Evolutionary conservation across 106 monocot species (phyloP).

Genomic region (Cymbidium sinense): DNA sequence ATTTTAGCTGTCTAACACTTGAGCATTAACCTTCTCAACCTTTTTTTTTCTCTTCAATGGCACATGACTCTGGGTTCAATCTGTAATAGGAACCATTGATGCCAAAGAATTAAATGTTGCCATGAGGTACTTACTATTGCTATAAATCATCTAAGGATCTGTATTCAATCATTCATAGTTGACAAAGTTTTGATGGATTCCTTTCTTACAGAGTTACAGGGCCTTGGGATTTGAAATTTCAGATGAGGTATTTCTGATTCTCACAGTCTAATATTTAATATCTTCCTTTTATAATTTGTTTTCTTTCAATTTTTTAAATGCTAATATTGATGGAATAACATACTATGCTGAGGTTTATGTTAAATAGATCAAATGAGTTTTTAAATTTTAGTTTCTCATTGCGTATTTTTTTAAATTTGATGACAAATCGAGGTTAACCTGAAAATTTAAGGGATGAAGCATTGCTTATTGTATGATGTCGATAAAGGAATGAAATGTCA

Average conservation of each 20-base stretch:
- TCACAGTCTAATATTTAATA: background rate
- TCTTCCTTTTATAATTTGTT: background rate
- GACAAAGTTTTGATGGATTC: background rate
- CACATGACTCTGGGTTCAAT: constrained; percentile 5
- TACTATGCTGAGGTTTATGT: background rate
- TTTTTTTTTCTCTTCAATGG: background rate
- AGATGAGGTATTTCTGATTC: constrained; percentile 45
- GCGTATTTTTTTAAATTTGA: background rate
- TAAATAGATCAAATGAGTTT: background rate
- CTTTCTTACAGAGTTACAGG: constrained; percentile 73
- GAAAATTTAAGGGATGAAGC: too few species aligned
- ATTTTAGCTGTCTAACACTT: background rate
- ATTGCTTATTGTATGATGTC: too few species aligned
- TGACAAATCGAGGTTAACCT: background rate
- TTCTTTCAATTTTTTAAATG: background rate
- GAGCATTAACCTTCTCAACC: background rate
- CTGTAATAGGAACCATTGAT: constrained; percentile 65
- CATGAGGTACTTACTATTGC: constrained; percentile 60
- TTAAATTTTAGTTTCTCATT: background rate
- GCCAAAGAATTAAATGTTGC: constrained; percentile 86
- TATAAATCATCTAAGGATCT: background rate
- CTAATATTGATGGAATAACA: background rate
- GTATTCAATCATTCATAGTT: background rate
- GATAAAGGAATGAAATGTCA: too few species aligned
- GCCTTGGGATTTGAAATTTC: constrained; percentile 95